Percentiles rank a stretch among this genome's conserved stretches.
phyloP scores from a whole-genome alignment of 331 rosid genomes.

The Malus hybrid region DNA sequence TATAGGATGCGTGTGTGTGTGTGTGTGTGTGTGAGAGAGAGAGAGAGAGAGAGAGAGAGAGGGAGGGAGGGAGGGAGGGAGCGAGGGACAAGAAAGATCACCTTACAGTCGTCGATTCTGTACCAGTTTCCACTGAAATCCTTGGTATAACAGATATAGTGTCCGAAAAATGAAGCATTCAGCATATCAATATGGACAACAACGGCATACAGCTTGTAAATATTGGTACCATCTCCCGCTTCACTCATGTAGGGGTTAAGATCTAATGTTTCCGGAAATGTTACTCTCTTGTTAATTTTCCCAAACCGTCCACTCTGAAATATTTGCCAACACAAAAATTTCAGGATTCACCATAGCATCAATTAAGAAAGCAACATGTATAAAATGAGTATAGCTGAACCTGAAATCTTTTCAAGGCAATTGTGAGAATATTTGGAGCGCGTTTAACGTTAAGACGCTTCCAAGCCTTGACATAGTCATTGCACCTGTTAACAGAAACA shows the following conservation, averaged over 20 bases:
- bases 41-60: too few relatives aligned
- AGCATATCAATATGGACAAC: slow-evolving; percentile 95
- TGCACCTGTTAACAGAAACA: slow-evolving; percentile 63
- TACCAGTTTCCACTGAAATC: slow-evolving; percentile 80
- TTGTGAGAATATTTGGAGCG: slow-evolving; percentile 89
- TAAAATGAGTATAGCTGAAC: slow-evolving; percentile 26
- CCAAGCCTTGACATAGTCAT: slow-evolving; percentile 94
- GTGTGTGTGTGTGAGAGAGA: too few relatives aligned
- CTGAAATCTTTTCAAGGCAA: slow-evolving; percentile 99
- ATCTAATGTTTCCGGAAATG: slow-evolving; percentile 81
- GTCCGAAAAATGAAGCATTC: slow-evolving; percentile 94
- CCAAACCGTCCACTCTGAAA: slow-evolving; percentile 97
- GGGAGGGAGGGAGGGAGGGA: not conserved
- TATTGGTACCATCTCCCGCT: slow-evolving; percentile 59
- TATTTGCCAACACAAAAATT: not conserved
- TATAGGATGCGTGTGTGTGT: too few relatives aligned
- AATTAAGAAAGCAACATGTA: not conserved
- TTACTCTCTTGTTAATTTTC: slow-evolving; percentile 82
- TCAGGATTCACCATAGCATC: not conserved
- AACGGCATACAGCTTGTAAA: slow-evolving; percentile 84
- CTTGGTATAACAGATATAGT: slow-evolving; percentile 86
- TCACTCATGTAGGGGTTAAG: slow-evolving; percentile 88
- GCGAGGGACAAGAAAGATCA: not conserved
- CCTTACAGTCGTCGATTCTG: slow-evolving; percentile 80
- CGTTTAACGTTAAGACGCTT: slow-evolving; percentile 71